A percentile compares a stretch with the other conserved stretches of the same genome.
phyloP scores from a whole-genome alignment of 106 monocot species.

The Alisma plantagoaquatica region DNA sequence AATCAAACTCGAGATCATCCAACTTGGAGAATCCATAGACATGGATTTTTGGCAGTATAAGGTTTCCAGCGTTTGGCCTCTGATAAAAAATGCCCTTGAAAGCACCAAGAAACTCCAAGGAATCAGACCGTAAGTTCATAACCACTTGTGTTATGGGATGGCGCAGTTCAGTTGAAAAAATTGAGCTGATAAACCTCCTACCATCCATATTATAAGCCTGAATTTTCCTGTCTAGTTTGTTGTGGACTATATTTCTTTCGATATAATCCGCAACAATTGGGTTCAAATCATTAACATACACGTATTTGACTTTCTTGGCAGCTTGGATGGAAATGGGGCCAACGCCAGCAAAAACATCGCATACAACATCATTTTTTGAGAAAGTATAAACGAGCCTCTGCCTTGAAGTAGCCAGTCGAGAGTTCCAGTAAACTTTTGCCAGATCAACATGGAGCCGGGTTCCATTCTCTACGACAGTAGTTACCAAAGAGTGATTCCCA shows the following conservation, averaged over 20 bases:
- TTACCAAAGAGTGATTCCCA: conserved; percentile 87
- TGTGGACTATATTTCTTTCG: conserved; percentile 76
- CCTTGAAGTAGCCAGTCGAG: conserved; percentile 78
- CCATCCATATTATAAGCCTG: conserved; percentile 97
- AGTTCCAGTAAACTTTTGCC: conserved; percentile 92
- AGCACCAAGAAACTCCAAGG: conserved; percentile 66
- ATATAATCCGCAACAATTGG: conserved; percentile 84
- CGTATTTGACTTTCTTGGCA: conserved; percentile 79
- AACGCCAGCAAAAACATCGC: conserved; percentile 86
- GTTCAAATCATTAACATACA: conserved; percentile 96
- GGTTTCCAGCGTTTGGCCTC: conserved; percentile 9
- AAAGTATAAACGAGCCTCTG: conserved; percentile 68
- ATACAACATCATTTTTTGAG: conserved; percentile 52
- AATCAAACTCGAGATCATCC: conserved; percentile 80
- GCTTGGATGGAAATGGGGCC: conserved; percentile 87
- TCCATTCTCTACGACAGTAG: conserved; percentile 77
- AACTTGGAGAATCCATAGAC: conserved; percentile 97
- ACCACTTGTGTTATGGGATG: conserved; percentile 65
- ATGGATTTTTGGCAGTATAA: conserved; percentile 56
- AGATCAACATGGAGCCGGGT: conserved; percentile 82
- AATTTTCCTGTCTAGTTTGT: conserved; percentile 83
- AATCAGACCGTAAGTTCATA: conserved; percentile 89
- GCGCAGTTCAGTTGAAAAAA: conserved; percentile 31
- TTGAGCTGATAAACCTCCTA: conserved; percentile 62
- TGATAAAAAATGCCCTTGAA: conserved; percentile 57